Evolutionary conservation across 2,329 filamentous ascomycete species (phyloP).

Genomic region (Massarina eburnea): DNA sequence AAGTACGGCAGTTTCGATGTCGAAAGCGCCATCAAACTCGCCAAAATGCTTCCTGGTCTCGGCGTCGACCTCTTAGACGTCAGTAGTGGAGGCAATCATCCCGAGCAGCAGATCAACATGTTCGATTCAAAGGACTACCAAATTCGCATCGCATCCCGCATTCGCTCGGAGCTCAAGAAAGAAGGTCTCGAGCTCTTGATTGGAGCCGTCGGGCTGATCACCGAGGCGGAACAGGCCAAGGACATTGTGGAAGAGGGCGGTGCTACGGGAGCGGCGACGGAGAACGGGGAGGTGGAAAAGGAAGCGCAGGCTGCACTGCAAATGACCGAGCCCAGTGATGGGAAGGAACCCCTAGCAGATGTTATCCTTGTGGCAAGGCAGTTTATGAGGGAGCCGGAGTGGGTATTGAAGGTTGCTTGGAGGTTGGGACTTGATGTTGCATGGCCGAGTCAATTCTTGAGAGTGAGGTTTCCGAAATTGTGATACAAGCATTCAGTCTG

Average conservation of each 20-base stretch:
- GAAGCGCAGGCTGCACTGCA: constrained; percentile 34
- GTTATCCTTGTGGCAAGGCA: constrained; percentile 56
- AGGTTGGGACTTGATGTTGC: constrained; percentile 52
- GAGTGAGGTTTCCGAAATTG: constrained; percentile 35
- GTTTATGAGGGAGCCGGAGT: constrained; percentile 58
- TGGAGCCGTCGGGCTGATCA: constrained; percentile 57
- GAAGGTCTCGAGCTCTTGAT: constrained; percentile 48
- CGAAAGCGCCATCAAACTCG: constrained; percentile 42
- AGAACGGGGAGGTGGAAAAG: constrained; percentile 27
- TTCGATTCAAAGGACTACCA: constrained; percentile 52
- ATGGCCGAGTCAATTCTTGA: constrained; percentile 51
- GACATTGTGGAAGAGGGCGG: constrained; percentile 44
- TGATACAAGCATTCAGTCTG: too few species aligned
- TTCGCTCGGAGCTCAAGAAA: constrained; percentile 45
- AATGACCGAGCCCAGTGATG: constrained; percentile 38
- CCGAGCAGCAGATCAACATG: constrained; percentile 43
- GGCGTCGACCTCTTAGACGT: constrained; percentile 52
- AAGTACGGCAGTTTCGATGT: constrained; percentile 44
- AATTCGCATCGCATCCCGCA: constrained; percentile 50
- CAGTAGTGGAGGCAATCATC: constrained; percentile 49
- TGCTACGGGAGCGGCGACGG: constrained; percentile 6
- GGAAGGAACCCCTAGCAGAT: constrained; percentile 46
- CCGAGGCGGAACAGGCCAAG: constrained; percentile 54
- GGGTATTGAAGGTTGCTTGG: constrained; percentile 56
- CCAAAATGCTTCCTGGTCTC: constrained; percentile 44